Evolutionary conservation across 2,329 filamentous ascomycete species (phyloP).

Genomic region (Salinomyces thailandicus): DNA sequence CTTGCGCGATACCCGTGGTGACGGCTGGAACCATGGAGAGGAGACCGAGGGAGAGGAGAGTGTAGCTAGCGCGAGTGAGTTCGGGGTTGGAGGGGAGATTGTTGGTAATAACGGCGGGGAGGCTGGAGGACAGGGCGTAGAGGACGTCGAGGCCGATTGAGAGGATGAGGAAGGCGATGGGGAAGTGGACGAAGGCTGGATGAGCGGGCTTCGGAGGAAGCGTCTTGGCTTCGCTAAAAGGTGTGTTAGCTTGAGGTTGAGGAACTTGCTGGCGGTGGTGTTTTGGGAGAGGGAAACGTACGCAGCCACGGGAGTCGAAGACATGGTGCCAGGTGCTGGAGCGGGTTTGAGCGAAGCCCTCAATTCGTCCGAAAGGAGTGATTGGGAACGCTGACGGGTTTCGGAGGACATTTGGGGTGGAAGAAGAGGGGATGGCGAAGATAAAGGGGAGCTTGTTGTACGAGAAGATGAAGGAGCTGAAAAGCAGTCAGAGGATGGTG

Average conservation of each 20-base stretch:
- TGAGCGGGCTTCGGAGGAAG: constrained; percentile 31
- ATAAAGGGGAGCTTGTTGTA: too few relatives aligned
- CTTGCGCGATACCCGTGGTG: constrained; percentile 27
- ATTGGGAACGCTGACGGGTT: constrained; percentile 7
- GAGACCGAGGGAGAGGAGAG: constrained; percentile 33
- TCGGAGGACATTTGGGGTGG: constrained; percentile 1
- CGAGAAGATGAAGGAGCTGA: too few relatives aligned
- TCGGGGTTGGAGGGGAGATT: constrained; percentile 25
- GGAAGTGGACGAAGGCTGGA: constrained; percentile 39
- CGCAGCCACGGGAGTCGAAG: background rate
- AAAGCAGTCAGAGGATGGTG: too few relatives aligned
- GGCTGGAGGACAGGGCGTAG: constrained; percentile 25
- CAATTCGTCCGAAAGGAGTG: constrained; percentile 10
- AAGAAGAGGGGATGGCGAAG: too few relatives aligned
- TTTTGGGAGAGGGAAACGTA: background rate
- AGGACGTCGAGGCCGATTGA: constrained; percentile 34
- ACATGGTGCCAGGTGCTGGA: constrained; percentile 6
- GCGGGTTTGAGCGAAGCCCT: constrained; percentile 8
- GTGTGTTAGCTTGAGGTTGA: background rate
- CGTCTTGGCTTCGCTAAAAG: constrained; percentile 14
- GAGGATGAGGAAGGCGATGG: constrained; percentile 35
- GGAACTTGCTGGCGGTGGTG: background rate
- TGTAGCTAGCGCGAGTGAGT: constrained; percentile 34
- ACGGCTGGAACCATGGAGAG: constrained; percentile 26
- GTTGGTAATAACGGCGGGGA: constrained; percentile 22